Evolutionary conservation across 306 rosid genomes (phyloP).

Genomic region (Senna siamea): DNA sequence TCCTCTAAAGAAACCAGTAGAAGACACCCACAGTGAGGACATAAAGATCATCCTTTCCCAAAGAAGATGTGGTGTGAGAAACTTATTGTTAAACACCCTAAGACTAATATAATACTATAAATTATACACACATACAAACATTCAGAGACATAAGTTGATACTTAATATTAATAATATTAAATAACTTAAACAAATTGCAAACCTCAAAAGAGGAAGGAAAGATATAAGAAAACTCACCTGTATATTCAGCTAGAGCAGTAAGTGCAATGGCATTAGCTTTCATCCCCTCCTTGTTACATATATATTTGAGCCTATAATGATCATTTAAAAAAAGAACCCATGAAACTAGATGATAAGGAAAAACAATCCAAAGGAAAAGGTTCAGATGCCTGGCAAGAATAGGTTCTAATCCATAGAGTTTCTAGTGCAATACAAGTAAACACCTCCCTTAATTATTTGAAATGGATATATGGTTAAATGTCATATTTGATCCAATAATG

Average conservation of each 20-base stretch:
- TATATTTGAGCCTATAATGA: constrained; percentile 73
- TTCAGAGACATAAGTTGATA: background rate
- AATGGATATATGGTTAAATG: background rate
- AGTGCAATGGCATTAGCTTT: constrained; percentile 77
- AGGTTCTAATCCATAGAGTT: constrained; percentile 6
- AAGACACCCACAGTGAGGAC: no score
- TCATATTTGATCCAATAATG: background rate
- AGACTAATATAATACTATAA: background rate
- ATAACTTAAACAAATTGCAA: constrained; percentile 20
- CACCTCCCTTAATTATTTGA: background rate
- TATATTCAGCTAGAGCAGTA: constrained; percentile 79
- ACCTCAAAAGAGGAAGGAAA: constrained; percentile 17
- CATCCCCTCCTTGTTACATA: constrained; percentile 92
- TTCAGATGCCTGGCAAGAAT: background rate
- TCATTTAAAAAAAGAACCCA: constrained; percentile 6
- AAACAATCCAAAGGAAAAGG: constrained; percentile 11
- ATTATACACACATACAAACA: background rate
- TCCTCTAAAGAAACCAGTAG: no score
- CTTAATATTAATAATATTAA: constrained; percentile 8
- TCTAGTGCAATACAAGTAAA: constrained; percentile 19
- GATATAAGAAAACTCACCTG: constrained; percentile 61
- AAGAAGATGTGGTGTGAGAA: no score
- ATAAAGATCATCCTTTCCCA: no score
- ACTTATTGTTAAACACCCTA: background rate
- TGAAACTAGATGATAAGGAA: constrained; percentile 30